Evolutionary conservation across 2,329 filamentous ascomycete genomes (phyloP).

Genomic region (Tetracladium maxilliforme): DNA sequence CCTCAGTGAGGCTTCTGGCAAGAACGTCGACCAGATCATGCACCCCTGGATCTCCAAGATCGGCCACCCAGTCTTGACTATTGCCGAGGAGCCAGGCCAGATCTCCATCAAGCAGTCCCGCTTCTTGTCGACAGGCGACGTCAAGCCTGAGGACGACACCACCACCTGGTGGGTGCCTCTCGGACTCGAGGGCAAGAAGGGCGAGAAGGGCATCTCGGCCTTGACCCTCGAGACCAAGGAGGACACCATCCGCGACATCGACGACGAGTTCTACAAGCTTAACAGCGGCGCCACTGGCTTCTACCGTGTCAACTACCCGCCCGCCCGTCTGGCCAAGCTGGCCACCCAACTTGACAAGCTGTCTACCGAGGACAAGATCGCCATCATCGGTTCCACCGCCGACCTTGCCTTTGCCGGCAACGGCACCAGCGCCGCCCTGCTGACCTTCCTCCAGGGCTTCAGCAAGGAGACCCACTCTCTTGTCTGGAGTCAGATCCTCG

Average conservation of each 20-base stretch:
- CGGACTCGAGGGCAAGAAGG: conserved; percentile 62
- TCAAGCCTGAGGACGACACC: conserved; percentile 77
- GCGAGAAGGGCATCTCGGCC: conserved; percentile 44
- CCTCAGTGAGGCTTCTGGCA: conserved; percentile 72
- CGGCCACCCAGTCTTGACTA: conserved; percentile 79
- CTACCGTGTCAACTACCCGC: conserved; percentile 87
- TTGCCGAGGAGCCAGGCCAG: conserved; percentile 70
- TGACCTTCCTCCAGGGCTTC: conserved; percentile 79
- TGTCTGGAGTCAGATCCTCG: conserved; percentile 77
- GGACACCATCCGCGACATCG: conserved; percentile 59
- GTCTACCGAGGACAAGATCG: conserved; percentile 80
- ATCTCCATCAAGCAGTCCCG: conserved; percentile 74
- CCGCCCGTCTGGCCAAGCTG: conserved; percentile 67
- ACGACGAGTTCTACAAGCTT: conserved; percentile 80
- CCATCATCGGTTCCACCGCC: conserved; percentile 76
- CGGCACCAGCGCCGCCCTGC: conserved; percentile 64
- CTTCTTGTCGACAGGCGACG: conserved; percentile 84
- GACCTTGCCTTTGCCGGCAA: conserved; percentile 81
- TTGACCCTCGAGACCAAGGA: conserved; percentile 62
- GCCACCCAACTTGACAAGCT: conserved; percentile 63
- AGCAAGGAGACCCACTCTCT: conserved; percentile 68
- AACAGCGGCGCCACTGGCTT: conserved; percentile 83
- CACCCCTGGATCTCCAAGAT: conserved; percentile 90
- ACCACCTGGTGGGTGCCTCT: conserved; percentile 95
- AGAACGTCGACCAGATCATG: conserved; percentile 81